Base-by-base conservation (phyloP, 2,329 filamentous ascomycete species). In the Fusarium dlaminii region DNA sequence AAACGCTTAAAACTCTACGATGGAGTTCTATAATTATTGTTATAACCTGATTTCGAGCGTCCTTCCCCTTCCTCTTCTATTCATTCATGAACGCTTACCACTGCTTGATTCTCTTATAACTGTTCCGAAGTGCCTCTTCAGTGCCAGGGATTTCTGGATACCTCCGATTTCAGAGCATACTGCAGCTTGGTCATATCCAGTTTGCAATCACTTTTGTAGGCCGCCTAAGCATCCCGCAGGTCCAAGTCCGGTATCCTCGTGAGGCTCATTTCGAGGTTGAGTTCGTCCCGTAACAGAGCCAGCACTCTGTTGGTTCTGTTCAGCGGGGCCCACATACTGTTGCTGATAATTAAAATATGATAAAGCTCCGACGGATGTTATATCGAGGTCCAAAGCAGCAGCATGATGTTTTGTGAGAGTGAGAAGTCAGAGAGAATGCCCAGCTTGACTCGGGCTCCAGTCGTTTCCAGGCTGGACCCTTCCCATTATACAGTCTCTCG, bases 271-370 rank as follows among this genome's bases (percentile, higher is more conserved):
- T 43, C 11, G 40, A 15, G n/a, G 9, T 24, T 17, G 10, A 43
- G 14, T 43, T 43, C 8, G 40, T 43, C 40, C 9, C n/a, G n/a
- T 17, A 24, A 43, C n/a, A 43, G 40, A 43, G n/a, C n/a, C 14
- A 43, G n/a, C 14, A n/a, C n/a, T 6, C 9, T 17, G 40, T 18
- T 37, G 36, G 18, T 17, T 20, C 12, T 15, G 40, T 42, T 42
- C 11, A n/a, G 14, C 91, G 91, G 73, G 91, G 79, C 40, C 89
- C 39, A 43, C 32, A 46, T 58, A 14, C 36, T 58, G 56, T 30
- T 37, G 14, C 11, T 29, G 32, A 37, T 29, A 32, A 46, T 34
- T 20, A 13, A 39, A n/a, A 18, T 15, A 27, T 20, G 11, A n/a
- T 34, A 57, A 39, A 57, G 49, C 49, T 52, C 18, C 8, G n/a